Evolutionary conservation across 2,329 filamentous ascomycete species (phyloP), one percentile per base, ranked within the genome.

Genomic region (Claviceps sp.): DNA sequence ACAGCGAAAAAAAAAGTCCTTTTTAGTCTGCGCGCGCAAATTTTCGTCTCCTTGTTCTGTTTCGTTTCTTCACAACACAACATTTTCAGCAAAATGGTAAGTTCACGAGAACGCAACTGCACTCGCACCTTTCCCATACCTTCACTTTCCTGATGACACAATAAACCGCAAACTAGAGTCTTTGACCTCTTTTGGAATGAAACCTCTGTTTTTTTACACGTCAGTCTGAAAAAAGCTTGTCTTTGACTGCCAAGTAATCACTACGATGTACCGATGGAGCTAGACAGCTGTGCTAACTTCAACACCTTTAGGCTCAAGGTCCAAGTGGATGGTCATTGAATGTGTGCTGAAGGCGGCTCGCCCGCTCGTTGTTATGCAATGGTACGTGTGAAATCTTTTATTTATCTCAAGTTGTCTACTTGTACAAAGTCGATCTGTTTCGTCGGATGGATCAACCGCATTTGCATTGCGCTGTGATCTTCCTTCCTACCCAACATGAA

Each of bases 151-250:
- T 88, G 87, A 91, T 91, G 87, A 90, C 82, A 88, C 72, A 22
- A 75, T 76, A 78, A 84, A 88, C 85, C 85, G 79, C 83, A 84
- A 90, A 90, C 86, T 94, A 94, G 88, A 94, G 88, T 94, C 88
- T 94, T 93, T 93, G 88, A 94, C 82, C 85, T 74, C 34, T 68
- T 68, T 56, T 68, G 76, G 81, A 78, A 84, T 91, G 86, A 90
- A 90, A 91, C 84, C 70, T 81, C 70, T 58, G 60, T 76, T 80
- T 82, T 87, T 83, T 87, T 83, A 80, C 83, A 91, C 86, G 86
- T 93, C 87, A 93, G 87, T 88, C 87, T 93, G 87, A 93, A 76
- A 50, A 70, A 65, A 66, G 58, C 57, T 62, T 50, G 26, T 53
- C 50, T 38, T n/a, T 24, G 42, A 46, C 52, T 54, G 40, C 48